Base-by-base conservation (phyloP, 2,329 filamentous ascomycete genomes). In the Nannizziopsis barbatae region DNA sequence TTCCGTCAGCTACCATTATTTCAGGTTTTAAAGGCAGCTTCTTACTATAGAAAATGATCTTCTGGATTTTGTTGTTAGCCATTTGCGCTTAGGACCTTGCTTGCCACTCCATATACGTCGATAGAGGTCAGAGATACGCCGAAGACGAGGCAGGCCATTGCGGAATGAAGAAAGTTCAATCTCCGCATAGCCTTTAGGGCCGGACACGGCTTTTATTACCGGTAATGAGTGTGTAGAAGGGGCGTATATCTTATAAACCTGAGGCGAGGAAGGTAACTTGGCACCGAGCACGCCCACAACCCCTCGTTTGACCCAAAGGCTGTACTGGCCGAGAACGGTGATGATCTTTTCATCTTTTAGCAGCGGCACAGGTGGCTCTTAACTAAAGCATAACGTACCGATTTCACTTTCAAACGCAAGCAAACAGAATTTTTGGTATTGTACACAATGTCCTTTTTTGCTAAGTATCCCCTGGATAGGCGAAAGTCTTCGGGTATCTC, bases 261-360 rank as follows among this genome's bases (percentile, higher is more conserved):
- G 55, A 6, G 66, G 57, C 1, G 69, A 68, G 10, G 73, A 67
- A 48, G 71, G 67, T 8, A 81, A 55, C 36, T 75, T 74, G n/a
- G 77, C 76, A 31, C 79, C 79, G 58, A 77, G 75, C 42, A 81
- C 58, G 42, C 71, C 75, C 31, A 80, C 62, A 20, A 75, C 68
- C 10, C 78, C 79, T 56, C 70, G 66, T 39, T 72, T 68, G 4
- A 81, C 72, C 62, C 71, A 71, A n/a, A 82, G 58, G 50, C 76
- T 70, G 56, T 76, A 81, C 38, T 73, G 70, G 10, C 79, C 79
- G n/a, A 71, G 43, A 5, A 72, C 44, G 6, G 65, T 63, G 22
- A 62, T 70, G 33, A 64, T 71, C 69, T 71, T 11, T 17, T 32
- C 15, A 15, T 52, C 42, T 47, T 18, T 12, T 32, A 22, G 33